Conservation (phyloP, 1,284 basidiomycete species). For the Blastosporella zonata region DNA sequence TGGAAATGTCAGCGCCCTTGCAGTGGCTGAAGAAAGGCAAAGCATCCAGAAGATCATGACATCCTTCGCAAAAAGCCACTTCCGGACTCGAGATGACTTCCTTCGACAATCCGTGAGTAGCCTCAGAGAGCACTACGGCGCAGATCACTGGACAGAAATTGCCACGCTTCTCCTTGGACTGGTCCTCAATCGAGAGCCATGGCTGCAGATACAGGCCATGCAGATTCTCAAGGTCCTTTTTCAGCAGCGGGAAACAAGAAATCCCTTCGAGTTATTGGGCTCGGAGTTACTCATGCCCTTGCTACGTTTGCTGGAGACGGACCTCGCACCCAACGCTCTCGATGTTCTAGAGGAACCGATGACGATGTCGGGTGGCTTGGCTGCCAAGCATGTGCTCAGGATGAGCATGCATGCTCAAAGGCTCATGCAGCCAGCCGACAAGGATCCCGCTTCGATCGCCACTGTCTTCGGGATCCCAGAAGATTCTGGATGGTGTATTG, state of each 20-base stretch:
- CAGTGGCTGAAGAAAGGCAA: conserved; percentile 67
- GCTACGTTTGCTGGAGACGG: conserved; percentile 81
- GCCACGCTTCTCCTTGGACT: conserved; percentile 83
- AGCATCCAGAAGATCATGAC: conserved; percentile 86
- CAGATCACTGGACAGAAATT: conserved; percentile 70
- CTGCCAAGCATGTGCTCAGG: conserved; percentile 80
- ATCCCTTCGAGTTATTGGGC: conserved; percentile 70
- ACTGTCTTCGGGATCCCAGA: conserved; percentile 81
- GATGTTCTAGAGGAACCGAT: conserved; percentile 91
- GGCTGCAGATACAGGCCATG: conserved; percentile 83
- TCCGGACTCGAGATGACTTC: conserved; percentile 93
- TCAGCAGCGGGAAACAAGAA: conserved; percentile 79
- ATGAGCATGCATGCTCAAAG: conserved; percentile 75
- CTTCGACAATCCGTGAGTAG: conserved; percentile 85
- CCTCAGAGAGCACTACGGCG: conserved; percentile 79
- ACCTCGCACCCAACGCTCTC: conserved; percentile 81
- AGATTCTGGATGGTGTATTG: conserved; percentile 83
- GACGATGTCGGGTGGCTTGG: conserved; percentile 65
- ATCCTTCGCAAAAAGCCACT: conserved; percentile 85
- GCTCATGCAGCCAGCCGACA: conserved; percentile 28
- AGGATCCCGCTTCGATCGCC: conserved; percentile 50
- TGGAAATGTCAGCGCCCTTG: conserved; percentile 69
- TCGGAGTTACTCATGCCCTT: conserved; percentile 91
- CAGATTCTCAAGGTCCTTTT: conserved; percentile 88
- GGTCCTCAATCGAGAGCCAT: conserved; percentile 81